Evolutionary conservation across 2,329 filamentous ascomycete species (phyloP).

Genomic region (Clarireedia sp.): DNA sequence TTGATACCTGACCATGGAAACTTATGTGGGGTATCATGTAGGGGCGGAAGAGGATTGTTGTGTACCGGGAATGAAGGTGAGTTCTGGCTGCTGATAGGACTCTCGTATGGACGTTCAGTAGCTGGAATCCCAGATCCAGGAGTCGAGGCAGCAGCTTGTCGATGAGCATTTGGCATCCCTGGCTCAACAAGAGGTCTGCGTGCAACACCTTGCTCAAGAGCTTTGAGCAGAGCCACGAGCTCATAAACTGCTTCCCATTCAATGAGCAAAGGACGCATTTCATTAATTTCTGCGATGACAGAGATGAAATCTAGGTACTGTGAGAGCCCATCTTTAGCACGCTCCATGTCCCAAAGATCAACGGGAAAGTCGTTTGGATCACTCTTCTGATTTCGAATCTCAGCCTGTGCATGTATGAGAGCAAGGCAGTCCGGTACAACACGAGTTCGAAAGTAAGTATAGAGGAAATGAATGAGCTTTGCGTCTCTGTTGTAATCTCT

Average conservation of each 20-base stretch:
- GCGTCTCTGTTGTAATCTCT: constrained; percentile 49
- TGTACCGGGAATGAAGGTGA: constrained; percentile 26
- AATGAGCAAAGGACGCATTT: constrained; percentile 76
- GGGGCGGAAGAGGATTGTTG: constrained; percentile 34
- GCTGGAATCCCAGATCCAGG: constrained; percentile 23
- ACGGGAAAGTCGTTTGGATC: constrained; percentile 84
- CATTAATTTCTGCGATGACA: constrained; percentile 76
- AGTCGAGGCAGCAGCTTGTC: constrained; percentile 25
- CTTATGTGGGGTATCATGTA: constrained; percentile 57
- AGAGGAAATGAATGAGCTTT: constrained; percentile 76
- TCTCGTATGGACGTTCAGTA: constrained; percentile 61
- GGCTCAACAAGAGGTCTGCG: constrained; percentile 62
- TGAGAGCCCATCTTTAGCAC: constrained; percentile 88
- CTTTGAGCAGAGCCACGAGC: constrained; percentile 76
- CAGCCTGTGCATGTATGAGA: constrained; percentile 87
- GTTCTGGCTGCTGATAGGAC: constrained; percentile 12
- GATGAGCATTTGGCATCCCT: constrained; percentile 27
- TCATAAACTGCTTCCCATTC: constrained; percentile 91
- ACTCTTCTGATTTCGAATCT: constrained; percentile 70
- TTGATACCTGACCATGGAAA: constrained; percentile 72
- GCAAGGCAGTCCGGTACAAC: constrained; percentile 92
- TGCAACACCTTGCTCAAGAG: constrained; percentile 79
- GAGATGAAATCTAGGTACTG: constrained; percentile 93
- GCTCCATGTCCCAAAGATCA: constrained; percentile 95
- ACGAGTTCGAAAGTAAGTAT: constrained; percentile 83